Evolutionary conservation across 2,329 filamentous ascomycete genomes (phyloP).

Genomic region (Amauroascus verrucosus): DNA sequence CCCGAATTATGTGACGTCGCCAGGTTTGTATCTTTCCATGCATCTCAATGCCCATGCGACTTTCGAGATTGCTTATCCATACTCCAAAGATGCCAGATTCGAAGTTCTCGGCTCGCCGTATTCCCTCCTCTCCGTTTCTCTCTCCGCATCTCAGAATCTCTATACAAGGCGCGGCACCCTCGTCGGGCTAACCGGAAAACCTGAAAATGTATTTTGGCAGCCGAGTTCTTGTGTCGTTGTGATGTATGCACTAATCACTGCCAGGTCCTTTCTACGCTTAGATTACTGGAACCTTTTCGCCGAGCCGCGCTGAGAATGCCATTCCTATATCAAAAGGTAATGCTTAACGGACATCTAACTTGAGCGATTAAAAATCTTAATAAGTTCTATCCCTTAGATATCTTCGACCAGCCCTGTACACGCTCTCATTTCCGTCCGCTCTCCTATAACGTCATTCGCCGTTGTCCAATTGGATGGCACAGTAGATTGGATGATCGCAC

Average conservation of each 20-base stretch:
- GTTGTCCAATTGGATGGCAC: constrained; percentile 85
- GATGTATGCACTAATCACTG: constrained; percentile 1
- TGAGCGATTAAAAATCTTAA: neutral
- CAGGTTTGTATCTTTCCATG: constrained; percentile 26
- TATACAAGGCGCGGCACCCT: constrained; percentile 88
- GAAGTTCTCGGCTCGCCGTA: constrained; percentile 86
- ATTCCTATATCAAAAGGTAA: constrained; percentile 74
- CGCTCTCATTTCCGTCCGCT: constrained; percentile 78
- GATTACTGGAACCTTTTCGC: constrained; percentile 71
- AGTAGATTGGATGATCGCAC: constrained; percentile 87
- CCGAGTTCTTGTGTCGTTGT: neutral
- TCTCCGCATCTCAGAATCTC: constrained; percentile 86
- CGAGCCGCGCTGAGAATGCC: constrained; percentile 75
- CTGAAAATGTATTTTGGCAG: constrained; percentile 61
- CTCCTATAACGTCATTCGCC: constrained; percentile 73
- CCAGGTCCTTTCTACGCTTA: constrained; percentile 73
- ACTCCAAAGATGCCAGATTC: constrained; percentile 69
- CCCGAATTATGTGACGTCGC: constrained; percentile 33
- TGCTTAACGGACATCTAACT: constrained; percentile 1
- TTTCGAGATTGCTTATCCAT: neutral
- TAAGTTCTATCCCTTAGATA: constrained; percentile 42
- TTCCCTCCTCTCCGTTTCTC: constrained; percentile 82
- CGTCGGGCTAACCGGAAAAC: constrained; percentile 78
- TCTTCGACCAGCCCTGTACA: constrained; percentile 80
- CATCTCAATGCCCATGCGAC: neutral